Evolutionary conservation across 345 rosid genomes (phyloP).

Genomic region (Theobroma cacao): DNA sequence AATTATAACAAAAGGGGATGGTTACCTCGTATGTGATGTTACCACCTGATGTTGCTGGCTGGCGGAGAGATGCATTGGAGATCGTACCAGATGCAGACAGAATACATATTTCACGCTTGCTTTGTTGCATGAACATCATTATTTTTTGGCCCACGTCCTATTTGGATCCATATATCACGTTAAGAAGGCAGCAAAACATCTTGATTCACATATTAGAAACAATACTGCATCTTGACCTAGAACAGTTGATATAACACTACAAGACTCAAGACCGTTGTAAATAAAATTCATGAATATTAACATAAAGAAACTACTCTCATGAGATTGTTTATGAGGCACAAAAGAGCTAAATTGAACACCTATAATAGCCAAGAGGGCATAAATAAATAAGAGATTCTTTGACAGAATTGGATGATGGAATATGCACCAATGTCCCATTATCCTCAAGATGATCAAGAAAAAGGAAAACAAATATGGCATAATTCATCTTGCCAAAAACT

Average conservation of each 20-base stretch:
- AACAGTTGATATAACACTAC: background rate
- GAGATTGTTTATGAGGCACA: background rate
- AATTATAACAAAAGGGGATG: conserved; percentile 7
- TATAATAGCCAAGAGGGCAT: background rate
- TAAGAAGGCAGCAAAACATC: conserved; percentile 14
- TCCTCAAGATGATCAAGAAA: background rate
- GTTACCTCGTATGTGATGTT: conserved; percentile 76
- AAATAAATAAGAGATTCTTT: background rate
- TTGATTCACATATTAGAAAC: background rate
- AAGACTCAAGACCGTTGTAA: background rate
- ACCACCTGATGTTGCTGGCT: conserved; percentile 80
- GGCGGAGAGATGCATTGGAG: conserved; percentile 74
- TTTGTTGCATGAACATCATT: conserved; percentile 65
- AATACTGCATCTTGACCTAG: background rate
- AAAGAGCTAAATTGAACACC: background rate
- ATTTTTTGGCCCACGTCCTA: conserved; percentile 88
- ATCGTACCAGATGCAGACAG: conserved; percentile 89
- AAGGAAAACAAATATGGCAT: background rate
- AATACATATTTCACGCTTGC: conserved; percentile 75
- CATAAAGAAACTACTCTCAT: background rate
- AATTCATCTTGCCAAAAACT: background rate
- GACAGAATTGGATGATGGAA: background rate
- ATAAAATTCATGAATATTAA: background rate
- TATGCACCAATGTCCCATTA: background rate
- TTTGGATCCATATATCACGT: conserved; percentile 26